phyloP scores from a whole-genome alignment of 2,329 filamentous ascomycete genomes.

The Colletotrichum paranaense region DNA sequence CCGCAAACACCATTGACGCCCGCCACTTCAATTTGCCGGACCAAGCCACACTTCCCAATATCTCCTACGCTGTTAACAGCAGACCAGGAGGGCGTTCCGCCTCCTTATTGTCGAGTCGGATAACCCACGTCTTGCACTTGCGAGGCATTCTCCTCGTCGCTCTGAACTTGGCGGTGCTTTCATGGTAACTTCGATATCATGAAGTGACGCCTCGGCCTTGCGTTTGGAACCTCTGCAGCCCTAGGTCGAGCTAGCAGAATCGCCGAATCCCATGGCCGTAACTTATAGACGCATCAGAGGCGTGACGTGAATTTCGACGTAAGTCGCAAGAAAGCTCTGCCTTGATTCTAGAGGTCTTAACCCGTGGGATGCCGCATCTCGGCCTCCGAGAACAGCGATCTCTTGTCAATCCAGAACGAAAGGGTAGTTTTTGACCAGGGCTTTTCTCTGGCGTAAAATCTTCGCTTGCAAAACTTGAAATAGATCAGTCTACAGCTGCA shows the following conservation, averaged over 20 bases:
- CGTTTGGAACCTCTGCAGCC: neutral
- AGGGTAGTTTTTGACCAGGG: constrained; percentile 47
- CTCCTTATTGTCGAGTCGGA: constrained; percentile 42
- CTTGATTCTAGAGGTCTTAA: constrained; percentile 42
- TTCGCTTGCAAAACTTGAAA: constrained; percentile 37
- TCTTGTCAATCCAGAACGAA: constrained; percentile 42
- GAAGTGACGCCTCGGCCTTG: constrained; percentile 50
- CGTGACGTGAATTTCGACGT: constrained; percentile 3
- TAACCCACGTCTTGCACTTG: constrained; percentile 50
- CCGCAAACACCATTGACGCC: neutral
- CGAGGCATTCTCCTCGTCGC: constrained; percentile 52
- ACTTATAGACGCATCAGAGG: neutral
- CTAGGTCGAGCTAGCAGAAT: neutral
- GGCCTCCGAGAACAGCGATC: constrained; percentile 46
- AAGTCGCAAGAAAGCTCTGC: constrained; percentile 39
- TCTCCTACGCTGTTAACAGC: neutral
- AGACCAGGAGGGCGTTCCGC: constrained; percentile 15
- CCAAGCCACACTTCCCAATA: constrained; percentile 10
- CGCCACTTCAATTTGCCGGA: neutral
- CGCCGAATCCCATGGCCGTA: neutral
- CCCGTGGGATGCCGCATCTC: constrained; percentile 52
- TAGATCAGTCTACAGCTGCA: constrained; percentile 53
- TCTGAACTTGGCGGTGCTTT: constrained; percentile 54
- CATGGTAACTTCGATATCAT: constrained; percentile 53
- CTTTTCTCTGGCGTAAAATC: too few species aligned